A percentile compares a stretch with the other conserved stretches of the same genome.
Evolutionary conservation across 176 grass and related monocot species (phyloP).

Genomic region (Avena atlantica): DNA sequence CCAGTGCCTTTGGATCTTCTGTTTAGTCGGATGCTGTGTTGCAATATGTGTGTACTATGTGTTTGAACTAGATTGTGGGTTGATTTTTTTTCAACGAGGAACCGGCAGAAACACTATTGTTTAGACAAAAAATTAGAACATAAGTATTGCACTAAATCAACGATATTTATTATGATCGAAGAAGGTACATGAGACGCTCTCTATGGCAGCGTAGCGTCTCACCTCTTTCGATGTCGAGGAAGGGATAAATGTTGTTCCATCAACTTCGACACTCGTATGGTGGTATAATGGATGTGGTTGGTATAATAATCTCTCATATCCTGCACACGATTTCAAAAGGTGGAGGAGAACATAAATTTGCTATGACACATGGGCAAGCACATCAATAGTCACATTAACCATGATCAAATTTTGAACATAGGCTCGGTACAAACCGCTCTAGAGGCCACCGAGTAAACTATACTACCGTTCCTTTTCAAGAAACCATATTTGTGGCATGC

Average conservation of each 20-base stretch:
- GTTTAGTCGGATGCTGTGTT: neutral
- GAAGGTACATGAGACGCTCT: neutral
- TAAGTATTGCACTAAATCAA: too few relatives aligned
- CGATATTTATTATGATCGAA: too few relatives aligned
- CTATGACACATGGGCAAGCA: too few relatives aligned
- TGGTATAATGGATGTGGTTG: neutral
- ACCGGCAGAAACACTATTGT: neutral
- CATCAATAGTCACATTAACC: too few relatives aligned
- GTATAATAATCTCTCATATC: neutral
- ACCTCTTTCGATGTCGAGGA: neutral
- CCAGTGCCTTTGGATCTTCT: slow-evolving; percentile 30
- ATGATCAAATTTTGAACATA: too few relatives aligned
- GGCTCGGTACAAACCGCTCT: too few relatives aligned
- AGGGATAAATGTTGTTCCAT: neutral
- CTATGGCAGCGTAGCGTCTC: neutral
- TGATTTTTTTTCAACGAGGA: neutral
- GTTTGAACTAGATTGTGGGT: neutral
- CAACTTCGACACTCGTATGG: too few relatives aligned
- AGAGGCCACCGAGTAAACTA: too few relatives aligned
- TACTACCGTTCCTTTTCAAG: neutral
- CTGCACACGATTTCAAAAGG: neutral
- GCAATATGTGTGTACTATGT: neutral
- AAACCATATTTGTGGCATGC: neutral
- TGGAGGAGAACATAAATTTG: too few relatives aligned
- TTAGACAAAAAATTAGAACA: too few relatives aligned